Evolutionary conservation across 2,329 filamentous ascomycete species (phyloP).

Genomic region (Sporothrix pseudoabietina): DNA sequence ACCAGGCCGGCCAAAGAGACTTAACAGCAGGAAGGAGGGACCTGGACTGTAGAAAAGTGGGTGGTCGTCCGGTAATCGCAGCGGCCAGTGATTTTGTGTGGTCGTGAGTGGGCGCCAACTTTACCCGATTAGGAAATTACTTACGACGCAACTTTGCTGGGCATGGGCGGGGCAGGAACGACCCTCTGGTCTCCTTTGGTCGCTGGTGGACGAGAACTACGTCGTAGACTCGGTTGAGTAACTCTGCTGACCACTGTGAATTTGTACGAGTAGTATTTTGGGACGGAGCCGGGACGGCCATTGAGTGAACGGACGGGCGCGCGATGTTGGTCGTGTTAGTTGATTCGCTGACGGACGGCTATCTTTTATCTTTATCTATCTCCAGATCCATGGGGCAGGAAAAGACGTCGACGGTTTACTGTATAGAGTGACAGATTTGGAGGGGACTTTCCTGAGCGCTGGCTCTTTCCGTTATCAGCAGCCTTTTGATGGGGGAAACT

Average conservation of each 20-base stretch:
- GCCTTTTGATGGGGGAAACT: background rate
- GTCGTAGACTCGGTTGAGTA: background rate
- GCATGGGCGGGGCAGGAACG: background rate
- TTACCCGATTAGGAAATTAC: slow-evolving; percentile 21
- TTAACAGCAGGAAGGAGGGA: background rate
- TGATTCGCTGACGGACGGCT: slow-evolving; percentile 9
- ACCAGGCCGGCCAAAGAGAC: background rate
- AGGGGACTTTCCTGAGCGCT: background rate
- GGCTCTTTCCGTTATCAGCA: slow-evolving; percentile 7
- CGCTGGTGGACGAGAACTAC: background rate
- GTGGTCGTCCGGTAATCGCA: background rate
- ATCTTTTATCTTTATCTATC: slow-evolving; percentile 21
- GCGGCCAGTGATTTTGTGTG: background rate
- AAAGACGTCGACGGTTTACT: slow-evolving; percentile 2
- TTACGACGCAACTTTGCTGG: slow-evolving; percentile 9
- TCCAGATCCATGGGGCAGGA: background rate
- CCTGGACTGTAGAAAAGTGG: background rate
- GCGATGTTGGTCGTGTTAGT: slow-evolving; percentile 7
- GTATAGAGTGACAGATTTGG: slow-evolving; percentile 10
- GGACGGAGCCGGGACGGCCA: background rate
- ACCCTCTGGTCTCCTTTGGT: background rate
- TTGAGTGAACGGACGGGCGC: background rate
- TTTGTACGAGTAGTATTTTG: background rate
- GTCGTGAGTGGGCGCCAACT: background rate
- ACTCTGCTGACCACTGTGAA: slow-evolving; percentile 12